A percentile compares a stretch with the other conserved stretches of the same genome.
Conservation (phyloP, 495 filamentous ascomycete genomes). For the Penicillium turbatum region DNA sequence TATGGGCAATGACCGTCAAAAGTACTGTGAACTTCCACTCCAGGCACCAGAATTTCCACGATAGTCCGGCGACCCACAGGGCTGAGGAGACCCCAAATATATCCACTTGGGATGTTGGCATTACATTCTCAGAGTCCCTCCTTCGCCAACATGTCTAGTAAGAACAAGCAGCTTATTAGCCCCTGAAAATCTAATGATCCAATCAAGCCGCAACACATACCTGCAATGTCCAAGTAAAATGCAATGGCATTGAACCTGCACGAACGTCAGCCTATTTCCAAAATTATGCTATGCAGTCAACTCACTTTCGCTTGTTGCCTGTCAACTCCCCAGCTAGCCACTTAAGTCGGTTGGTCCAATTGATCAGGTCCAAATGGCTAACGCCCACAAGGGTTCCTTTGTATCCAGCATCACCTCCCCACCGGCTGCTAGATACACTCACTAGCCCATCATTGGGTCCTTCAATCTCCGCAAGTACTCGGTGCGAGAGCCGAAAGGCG, state of each 20-base stretch:
- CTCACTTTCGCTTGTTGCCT: conserved; percentile 59
- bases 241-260: conserved; percentile 84
- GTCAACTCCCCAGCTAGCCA: conserved; percentile 65
- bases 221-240: conserved; percentile 86
- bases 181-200: background rate
- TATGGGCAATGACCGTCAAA: too few relatives aligned
- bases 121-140: conserved; percentile 3
- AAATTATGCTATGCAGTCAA: background rate
- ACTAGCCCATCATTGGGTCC: conserved; percentile 93
- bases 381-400: conserved; percentile 86
- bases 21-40: background rate
- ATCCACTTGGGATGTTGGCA: background rate
- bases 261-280: background rate
- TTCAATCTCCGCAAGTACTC: conserved; percentile 64
- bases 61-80: conserved; percentile 1
- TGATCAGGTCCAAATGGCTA: conserved; percentile 90
- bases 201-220: conserved; percentile 35
- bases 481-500: conserved; percentile 69
- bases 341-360: conserved; percentile 84
- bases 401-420: conserved; percentile 69
- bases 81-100: background rate
- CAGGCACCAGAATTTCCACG: conserved; percentile 16
- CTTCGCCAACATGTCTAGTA: conserved; percentile 13
- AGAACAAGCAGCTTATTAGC: background rate
- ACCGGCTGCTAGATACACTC: conserved; percentile 76